These are phyloP conservation scores for Scytalidium sp. DNA, from an alignment of 2,329 filamentous ascomycete species.

Conservation along the genomic window DNA sequence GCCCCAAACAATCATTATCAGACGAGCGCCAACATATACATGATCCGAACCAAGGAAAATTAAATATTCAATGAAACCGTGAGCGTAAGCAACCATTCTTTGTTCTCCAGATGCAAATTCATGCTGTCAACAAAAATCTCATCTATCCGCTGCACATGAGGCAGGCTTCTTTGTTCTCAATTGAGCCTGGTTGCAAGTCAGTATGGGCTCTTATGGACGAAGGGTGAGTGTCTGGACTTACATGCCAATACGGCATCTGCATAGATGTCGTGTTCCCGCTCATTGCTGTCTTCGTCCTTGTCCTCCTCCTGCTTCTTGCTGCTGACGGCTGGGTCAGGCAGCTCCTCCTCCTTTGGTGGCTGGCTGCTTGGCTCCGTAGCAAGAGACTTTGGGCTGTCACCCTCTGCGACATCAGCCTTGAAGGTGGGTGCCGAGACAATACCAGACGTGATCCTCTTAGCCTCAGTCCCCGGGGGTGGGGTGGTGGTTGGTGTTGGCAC, in stretches of 20 bases:
- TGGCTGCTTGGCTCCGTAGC: constrained; percentile 64
- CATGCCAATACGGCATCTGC: constrained; percentile 88
- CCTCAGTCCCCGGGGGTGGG: constrained; percentile 53
- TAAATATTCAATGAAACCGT: constrained; percentile 11
- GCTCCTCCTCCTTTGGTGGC: constrained; percentile 61
- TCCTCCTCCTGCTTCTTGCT: constrained; percentile 69
- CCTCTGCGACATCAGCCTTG: constrained; percentile 74
- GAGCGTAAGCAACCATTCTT: constrained; percentile 21
- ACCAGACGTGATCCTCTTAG: constrained; percentile 32
- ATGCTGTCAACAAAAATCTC: constrained; percentile 8
- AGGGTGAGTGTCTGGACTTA: constrained; percentile 51
- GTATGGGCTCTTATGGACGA: constrained; percentile 25
- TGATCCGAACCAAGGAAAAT: constrained; percentile 3
- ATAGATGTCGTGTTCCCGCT: constrained; percentile 89
- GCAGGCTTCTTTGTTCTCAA: constrained; percentile 93
- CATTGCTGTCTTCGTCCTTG: constrained; percentile 62
- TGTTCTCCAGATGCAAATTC: constrained; percentile 11
- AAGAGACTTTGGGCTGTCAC: constrained; percentile 75
- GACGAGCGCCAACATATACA: background rate
- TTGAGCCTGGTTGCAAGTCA: constrained; percentile 62
- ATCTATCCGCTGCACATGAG: constrained; percentile 91
- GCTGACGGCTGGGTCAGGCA: constrained; percentile 53
- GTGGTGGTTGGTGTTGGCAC: constrained; percentile 68
- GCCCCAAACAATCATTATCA: background rate
- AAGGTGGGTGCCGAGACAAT: constrained; percentile 63